Evolutionary conservation across 306 rosid genomes (phyloP).

Genomic region (Purshia tridentata): DNA sequence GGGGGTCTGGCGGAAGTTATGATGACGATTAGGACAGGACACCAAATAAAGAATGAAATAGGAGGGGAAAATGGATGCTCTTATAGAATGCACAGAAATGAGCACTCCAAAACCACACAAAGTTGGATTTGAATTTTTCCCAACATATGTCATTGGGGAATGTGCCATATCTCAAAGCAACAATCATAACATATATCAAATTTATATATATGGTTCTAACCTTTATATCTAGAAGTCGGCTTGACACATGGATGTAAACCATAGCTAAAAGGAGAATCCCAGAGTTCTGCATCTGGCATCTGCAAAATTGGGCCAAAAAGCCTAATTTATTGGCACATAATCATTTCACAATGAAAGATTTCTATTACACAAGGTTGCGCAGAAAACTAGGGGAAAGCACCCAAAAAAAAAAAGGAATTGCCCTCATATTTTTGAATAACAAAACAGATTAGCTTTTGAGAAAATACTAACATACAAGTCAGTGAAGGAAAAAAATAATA

Average conservation of each 20-base stretch:
- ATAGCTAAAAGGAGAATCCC: slow-evolving; percentile 62
- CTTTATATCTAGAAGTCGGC: slow-evolving; percentile 72
- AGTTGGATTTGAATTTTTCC: not conserved
- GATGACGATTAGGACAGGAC: not conserved
- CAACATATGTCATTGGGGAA: not conserved
- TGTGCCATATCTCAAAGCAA: not conserved
- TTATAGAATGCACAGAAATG: not conserved
- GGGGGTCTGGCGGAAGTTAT: not conserved
- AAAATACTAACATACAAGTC: not conserved
- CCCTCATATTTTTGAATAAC: not conserved
- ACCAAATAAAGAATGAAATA: no score
- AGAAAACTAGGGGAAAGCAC: not conserved
- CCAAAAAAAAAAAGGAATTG: not conserved
- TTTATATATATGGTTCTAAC: slow-evolving; percentile 33
- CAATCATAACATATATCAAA: not conserved
- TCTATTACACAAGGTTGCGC: not conserved
- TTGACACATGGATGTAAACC: slow-evolving; percentile 61
- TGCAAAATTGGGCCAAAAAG: slow-evolving; percentile 18
- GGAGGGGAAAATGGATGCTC: no score
- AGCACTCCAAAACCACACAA: not conserved
- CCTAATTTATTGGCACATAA: not conserved
- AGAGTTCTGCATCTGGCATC: slow-evolving; percentile 40
- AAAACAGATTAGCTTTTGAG: not conserved
- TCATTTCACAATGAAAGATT: not conserved
- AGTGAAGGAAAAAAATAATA: not conserved